Evolutionary conservation across 78 protist species (phyloP).

Genomic region (Isochrysis galbana): DNA sequence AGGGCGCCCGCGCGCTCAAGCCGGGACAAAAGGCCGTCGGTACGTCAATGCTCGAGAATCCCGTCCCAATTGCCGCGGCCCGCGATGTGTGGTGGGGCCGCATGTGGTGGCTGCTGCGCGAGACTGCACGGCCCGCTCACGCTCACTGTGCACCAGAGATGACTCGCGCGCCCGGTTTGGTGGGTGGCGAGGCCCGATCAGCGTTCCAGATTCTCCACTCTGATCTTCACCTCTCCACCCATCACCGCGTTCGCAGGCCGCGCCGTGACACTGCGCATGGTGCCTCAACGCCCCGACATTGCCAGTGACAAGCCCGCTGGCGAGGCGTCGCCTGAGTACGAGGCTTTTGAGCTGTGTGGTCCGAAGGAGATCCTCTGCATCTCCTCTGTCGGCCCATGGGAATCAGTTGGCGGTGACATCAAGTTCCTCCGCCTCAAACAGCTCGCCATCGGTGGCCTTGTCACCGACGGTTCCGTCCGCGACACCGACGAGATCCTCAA

Average conservation of each 20-base stretch:
- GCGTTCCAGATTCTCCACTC: no score
- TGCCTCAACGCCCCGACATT: constrained; percentile 54
- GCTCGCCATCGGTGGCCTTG: constrained; percentile 33
- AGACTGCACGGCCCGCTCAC: no score
- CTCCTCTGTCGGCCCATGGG: constrained; percentile 53
- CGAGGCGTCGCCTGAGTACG: constrained; percentile 37
- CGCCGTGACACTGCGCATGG: constrained; percentile 29
- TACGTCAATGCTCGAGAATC: no score
- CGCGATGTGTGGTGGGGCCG: no score
- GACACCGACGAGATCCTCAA: constrained; percentile 30
- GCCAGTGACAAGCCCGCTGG: constrained; percentile 37
- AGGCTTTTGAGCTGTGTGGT: constrained; percentile 48
- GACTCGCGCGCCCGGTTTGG: no score
- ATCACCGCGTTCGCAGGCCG: constrained; percentile 3
- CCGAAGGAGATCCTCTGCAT: constrained; percentile 28
- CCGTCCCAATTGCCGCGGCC: no score
- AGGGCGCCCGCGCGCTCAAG: constrained; percentile 27
- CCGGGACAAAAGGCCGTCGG: constrained; percentile 29
- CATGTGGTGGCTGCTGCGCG: no score
- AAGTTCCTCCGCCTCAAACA: constrained; percentile 52
- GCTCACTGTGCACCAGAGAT: no score
- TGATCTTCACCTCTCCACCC: no score
- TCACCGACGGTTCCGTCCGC: constrained; percentile 51
- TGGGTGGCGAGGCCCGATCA: no score
- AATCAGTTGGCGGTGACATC: constrained; percentile 50